These are phyloP conservation scores for Debaryomyces nepalensis DNA, from an alignment of 1,139 yeast species.

Conservation along the genomic window DNA sequence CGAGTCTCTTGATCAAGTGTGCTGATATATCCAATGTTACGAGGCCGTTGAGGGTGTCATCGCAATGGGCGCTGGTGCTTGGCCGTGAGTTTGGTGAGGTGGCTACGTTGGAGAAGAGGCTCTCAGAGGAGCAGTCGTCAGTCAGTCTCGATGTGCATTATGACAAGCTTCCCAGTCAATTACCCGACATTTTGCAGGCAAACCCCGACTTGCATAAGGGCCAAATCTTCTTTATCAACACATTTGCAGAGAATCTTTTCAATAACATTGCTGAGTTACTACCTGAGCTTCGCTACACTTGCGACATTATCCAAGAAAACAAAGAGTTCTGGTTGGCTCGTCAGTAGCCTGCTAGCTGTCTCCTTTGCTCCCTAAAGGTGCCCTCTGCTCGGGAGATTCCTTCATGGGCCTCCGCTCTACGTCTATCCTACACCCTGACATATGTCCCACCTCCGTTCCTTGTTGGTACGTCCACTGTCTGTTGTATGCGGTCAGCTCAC, in stretches of 20 bases:
- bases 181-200: constrained; percentile 43
- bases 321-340: constrained; percentile 45
- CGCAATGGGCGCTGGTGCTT: constrained; percentile 84
- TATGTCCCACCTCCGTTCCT: too few species aligned
- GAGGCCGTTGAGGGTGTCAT: constrained; percentile 72
- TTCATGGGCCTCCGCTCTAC: too few species aligned
- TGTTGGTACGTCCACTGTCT: too few species aligned
- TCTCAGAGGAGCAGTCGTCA: constrained; percentile 18
- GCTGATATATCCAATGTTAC: constrained; percentile 95
- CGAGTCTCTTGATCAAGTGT: constrained; percentile 79
- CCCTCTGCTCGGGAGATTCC: too few species aligned
- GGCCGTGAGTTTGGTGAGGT: constrained; percentile 80
- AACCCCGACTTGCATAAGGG: constrained; percentile 65
- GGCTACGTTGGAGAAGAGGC: constrained; percentile 52
- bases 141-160: constrained; percentile 30
- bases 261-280: constrained; percentile 60
- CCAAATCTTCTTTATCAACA: constrained; percentile 82
- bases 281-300: constrained; percentile 60
- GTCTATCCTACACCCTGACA: too few species aligned
- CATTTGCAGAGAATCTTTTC: constrained; percentile 81
- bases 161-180: constrained; percentile 33
- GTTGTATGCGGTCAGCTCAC: too few species aligned
- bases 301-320: constrained; percentile 50
- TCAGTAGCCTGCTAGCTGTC: constrained; percentile 4
- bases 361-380: too few species aligned